Percentiles rank a stretch among this genome's conserved stretches.
Conservation (phyloP, 495 filamentous ascomycete species). For the Darksidea phi region DNA sequence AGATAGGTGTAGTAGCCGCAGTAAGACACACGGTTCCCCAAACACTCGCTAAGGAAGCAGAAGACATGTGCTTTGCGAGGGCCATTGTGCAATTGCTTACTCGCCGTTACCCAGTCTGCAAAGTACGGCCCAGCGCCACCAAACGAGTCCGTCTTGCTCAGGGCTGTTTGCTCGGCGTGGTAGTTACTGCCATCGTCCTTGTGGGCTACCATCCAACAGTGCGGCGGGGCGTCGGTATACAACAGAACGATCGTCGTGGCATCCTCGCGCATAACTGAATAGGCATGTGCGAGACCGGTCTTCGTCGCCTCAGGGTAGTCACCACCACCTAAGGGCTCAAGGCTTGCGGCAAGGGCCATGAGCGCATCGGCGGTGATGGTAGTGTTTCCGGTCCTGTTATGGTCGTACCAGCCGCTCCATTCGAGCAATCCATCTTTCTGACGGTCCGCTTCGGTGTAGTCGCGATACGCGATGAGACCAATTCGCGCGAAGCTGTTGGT, state of each 20-base stretch:
- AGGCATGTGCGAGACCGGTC: slow-evolving; percentile 48
- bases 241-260: slow-evolving; percentile 50
- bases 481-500: slow-evolving; percentile 50
- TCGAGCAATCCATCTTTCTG: slow-evolving; percentile 32
- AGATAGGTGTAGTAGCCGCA: slow-evolving; percentile 44
- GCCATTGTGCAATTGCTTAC: slow-evolving; percentile 35
- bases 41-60: slow-evolving; percentile 31
- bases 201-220: slow-evolving; percentile 26
- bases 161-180: slow-evolving; percentile 31
- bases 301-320: slow-evolving; percentile 50
- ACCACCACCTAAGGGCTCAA: slow-evolving; percentile 34
- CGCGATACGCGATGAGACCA: slow-evolving; percentile 49
- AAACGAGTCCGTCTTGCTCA: slow-evolving; percentile 31
- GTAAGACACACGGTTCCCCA: slow-evolving; percentile 20
- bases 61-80: slow-evolving; percentile 47
- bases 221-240: slow-evolving; percentile 52
- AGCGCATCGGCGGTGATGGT: background rate
- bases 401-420: slow-evolving; percentile 47
- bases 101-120: slow-evolving; percentile 46
- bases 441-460: slow-evolving; percentile 40
- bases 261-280: slow-evolving; percentile 47
- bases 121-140: slow-evolving; percentile 42
- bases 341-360: slow-evolving; percentile 2
- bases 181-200: background rate
- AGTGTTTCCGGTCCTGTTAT: too few relatives aligned